Evolutionary conservation across 2,329 filamentous ascomycete species (phyloP).

Genomic region (Raffaelea albimanens): DNA sequence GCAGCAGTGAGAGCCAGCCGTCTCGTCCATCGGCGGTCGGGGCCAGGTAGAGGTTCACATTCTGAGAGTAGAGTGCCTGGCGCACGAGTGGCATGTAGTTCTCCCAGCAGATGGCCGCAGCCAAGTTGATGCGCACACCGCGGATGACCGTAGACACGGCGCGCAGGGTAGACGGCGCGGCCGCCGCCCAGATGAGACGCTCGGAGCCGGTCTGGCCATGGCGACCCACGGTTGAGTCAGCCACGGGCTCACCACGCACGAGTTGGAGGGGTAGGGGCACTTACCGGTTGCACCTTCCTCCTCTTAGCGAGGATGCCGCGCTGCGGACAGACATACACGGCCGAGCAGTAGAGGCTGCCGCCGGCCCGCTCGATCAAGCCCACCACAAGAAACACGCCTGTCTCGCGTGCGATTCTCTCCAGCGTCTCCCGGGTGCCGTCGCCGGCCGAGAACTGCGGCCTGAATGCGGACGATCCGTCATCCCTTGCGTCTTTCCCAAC

Average conservation of each 20-base stretch:
- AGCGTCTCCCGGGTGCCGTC: constrained; percentile 67
- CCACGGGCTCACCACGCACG: not conserved
- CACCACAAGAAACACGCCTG: constrained; percentile 72
- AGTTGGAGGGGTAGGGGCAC: constrained; percentile 19
- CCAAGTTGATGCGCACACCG: constrained; percentile 70
- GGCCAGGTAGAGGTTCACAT: constrained; percentile 83
- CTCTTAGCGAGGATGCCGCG: constrained; percentile 72
- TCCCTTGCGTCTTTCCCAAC: not conserved
- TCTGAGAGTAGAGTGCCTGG: constrained; percentile 77
- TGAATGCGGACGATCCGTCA: constrained; percentile 12
- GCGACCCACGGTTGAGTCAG: too few relatives aligned
- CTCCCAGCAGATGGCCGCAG: constrained; percentile 90
- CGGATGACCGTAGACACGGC: constrained; percentile 73
- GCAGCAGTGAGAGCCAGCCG: constrained; percentile 74
- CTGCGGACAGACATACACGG: constrained; percentile 70
- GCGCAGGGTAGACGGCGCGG: constrained; percentile 65
- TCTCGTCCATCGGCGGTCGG: constrained; percentile 81
- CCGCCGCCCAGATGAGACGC: constrained; percentile 81
- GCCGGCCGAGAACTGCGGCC: constrained; percentile 24
- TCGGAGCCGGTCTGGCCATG: constrained; percentile 59
- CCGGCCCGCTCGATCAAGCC: constrained; percentile 73
- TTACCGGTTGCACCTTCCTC: constrained; percentile 81
- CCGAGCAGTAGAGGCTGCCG: constrained; percentile 76
- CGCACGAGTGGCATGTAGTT: constrained; percentile 90
- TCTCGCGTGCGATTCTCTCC: constrained; percentile 65